phyloP scores from a whole-genome alignment of 169 alveolate species.

The Eimeria brunetti region DNA sequence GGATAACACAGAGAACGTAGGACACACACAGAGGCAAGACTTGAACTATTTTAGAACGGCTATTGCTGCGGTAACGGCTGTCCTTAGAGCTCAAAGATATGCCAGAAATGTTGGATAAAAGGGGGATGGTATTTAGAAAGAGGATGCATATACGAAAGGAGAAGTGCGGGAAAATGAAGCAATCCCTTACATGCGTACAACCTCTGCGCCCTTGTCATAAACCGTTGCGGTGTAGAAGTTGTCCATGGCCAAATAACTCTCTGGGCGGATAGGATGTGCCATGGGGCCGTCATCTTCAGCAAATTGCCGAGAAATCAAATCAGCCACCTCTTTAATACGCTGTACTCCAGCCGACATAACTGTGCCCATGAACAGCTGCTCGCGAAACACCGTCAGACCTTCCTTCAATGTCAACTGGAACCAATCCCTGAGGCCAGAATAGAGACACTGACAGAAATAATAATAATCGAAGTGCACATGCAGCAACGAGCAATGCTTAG shows the following conservation, averaged over 20 bases:
- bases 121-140: neutral
- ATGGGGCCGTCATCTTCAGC: slow-evolving; percentile 95
- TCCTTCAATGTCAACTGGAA: slow-evolving; percentile 88
- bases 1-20: neutral
- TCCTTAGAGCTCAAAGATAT: neutral
- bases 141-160: neutral
- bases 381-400: slow-evolving; percentile 96
- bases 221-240: slow-evolving; percentile 96
- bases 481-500: neutral
- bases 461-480: neutral
- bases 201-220: slow-evolving; percentile 96
- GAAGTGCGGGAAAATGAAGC: neutral
- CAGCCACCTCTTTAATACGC: slow-evolving; percentile 91
- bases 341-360: slow-evolving; percentile 88
- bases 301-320: slow-evolving; percentile 90
- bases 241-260: slow-evolving; percentile 93
- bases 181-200: slow-evolving; percentile 91
- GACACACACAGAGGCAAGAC: neutral
- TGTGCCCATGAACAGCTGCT: slow-evolving; percentile 90
- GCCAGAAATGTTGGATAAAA: neutral
- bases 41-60: neutral
- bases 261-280: slow-evolving; percentile 97
- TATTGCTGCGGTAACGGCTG: neutral
- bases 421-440: slow-evolving; percentile 69
- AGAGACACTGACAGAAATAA: neutral